phyloP scores from a whole-genome alignment of 257 asterid genomes.

The Euphrasia confusa region DNA sequence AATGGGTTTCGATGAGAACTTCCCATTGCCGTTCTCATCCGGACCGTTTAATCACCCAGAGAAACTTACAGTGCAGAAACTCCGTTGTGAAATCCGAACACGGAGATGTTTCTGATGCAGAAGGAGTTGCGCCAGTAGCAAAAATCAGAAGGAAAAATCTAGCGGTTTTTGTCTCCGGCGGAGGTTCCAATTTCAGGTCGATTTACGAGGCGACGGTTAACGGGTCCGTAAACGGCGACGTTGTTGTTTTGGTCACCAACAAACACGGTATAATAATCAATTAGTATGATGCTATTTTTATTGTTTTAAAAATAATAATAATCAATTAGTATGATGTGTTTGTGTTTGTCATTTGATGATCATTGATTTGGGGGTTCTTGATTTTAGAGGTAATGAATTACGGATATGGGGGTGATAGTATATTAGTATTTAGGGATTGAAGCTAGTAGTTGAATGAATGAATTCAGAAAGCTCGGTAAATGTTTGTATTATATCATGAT shows the following conservation, averaged over 20 bases:
- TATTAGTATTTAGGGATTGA: too few relatives aligned
- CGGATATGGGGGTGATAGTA: too few relatives aligned
- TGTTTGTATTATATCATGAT: background rate
- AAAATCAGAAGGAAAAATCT: slow-evolving; percentile 51
- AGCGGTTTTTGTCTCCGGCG: slow-evolving; percentile 91
- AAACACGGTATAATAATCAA: slow-evolving; percentile 51
- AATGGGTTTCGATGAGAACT: slow-evolving; percentile 27
- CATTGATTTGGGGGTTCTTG: too few relatives aligned
- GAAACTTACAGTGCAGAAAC: slow-evolving; percentile 23
- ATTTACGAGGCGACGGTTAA: slow-evolving; percentile 49
- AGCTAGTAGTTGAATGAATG: background rate
- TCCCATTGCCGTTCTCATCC: slow-evolving; percentile 23
- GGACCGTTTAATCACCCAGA: slow-evolving; percentile 11
- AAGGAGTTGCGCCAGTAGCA: background rate
- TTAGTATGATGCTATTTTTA: background rate
- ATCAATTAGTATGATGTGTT: background rate
- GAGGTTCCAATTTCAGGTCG: slow-evolving; percentile 91
- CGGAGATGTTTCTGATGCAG: slow-evolving; percentile 19
- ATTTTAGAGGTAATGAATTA: too few relatives aligned
- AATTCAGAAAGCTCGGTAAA: too few relatives aligned
- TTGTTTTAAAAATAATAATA: background rate
- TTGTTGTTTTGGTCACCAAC: slow-evolving; percentile 57
- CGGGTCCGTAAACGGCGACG: slow-evolving; percentile 58
- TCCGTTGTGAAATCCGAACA: slow-evolving; percentile 26
- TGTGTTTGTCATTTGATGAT: background rate